Evolutionary conservation across 495 filamentous ascomycete species (phyloP).

Genomic region (Aspergillus ostianus): DNA sequence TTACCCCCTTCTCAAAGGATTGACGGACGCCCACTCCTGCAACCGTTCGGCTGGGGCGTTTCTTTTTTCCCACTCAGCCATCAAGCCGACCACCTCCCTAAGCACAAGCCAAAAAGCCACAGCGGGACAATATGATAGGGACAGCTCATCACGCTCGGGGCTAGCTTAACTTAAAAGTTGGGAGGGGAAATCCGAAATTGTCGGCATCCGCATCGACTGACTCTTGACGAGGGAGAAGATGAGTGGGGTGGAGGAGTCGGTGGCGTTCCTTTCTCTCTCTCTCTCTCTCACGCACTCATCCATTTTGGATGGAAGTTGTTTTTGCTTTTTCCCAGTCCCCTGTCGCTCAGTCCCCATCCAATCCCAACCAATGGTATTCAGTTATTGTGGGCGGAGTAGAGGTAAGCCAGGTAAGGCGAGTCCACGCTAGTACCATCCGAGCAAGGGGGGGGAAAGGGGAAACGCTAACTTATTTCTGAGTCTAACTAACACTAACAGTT

Average conservation of each 20-base stretch:
- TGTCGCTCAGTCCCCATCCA: constrained; percentile 9
- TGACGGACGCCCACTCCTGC: constrained; percentile 14
- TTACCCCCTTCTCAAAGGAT: background rate
- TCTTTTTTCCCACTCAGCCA: constrained; percentile 2
- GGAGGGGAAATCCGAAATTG: constrained; percentile 2
- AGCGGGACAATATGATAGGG: constrained; percentile 14
- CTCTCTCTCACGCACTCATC: background rate
- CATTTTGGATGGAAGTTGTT: background rate
- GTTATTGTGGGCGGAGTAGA: background rate
- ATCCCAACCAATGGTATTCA: background rate
- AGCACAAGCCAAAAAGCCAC: background rate
- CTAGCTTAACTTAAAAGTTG: constrained; percentile 16
- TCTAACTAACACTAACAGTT: background rate
- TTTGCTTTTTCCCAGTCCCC: background rate
- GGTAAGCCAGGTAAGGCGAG: background rate
- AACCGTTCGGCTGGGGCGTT: constrained; percentile 19
- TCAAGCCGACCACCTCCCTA: background rate
- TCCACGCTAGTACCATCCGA: background rate
- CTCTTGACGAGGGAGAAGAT: background rate
- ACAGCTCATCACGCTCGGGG: constrained; percentile 10
- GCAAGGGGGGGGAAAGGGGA: background rate
- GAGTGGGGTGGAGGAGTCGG: background rate
- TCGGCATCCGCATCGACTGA: background rate
- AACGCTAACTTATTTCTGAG: no score
- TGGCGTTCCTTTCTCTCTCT: background rate